Evolutionary conservation across 1,284 basidiomycete species (phyloP), one percentile per base, ranked within the genome.

Genomic region (Leccinum fallax): DNA sequence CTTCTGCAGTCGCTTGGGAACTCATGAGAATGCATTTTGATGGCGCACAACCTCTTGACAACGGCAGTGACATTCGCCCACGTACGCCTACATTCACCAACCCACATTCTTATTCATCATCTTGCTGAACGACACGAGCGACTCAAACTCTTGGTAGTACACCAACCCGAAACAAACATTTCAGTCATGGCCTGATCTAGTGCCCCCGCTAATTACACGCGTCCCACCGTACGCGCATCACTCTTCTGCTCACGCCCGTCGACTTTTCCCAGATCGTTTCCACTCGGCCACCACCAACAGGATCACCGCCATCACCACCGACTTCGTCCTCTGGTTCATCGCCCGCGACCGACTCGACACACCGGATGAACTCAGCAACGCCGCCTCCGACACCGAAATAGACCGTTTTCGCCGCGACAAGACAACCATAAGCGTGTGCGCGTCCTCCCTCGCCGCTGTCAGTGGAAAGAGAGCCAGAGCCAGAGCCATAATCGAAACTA

Each of bases 371-470:
- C 61, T 90, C 89, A 24, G 85, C 78, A 9, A 95, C 81, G 0
- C 95, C 93, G 0, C 96, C 96, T 0, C 97, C 97, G 4, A 98
- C 95, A 16, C 97, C 97, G 77, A 98, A 98, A 74, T 99, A 98
- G 30, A 98, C 79, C 10, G 94, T 83, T 77, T 96, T 98, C n/a
- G 89, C 89, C 0, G 94, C 93, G 4, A 94, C 87, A 13, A 95
- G 81, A 69, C 89, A 92, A 9, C 83, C 51, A 65, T 61, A 57
- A 11, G 48, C 36, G 19, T 62, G 38, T 43, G 40, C 10, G n/a
- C 40, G 40, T 43, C n/a, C n/a, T 13, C 40, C 40, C 5, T 43
- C n/a, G n/a, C n/a, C 5, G 40, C 9, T 19, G 10, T 19, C 9
- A 43, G n/a, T 43, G n/a, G n/a, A 43, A 43, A 10, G 40, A 46